Base-by-base conservation (phyloP, 768 basidiomycete species). In the Auricularia heimuer region DNA sequence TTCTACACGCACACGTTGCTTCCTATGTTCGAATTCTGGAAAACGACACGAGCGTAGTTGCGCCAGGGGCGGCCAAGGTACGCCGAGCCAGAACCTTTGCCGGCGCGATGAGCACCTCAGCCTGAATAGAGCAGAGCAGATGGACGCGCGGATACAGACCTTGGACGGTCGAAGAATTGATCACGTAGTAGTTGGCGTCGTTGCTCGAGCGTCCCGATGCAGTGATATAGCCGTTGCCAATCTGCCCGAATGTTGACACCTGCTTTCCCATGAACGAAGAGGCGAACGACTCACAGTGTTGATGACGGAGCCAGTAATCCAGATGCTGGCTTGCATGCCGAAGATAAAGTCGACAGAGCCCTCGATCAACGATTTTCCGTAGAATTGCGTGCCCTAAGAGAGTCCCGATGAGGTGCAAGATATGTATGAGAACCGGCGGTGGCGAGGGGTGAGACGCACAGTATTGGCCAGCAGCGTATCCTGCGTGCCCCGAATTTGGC, bases 361-460 rank as follows among this genome's bases (percentile, higher is more conserved):
- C 73, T 83, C 76, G 63, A 84, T 83, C 64, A 81, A 82, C 2
- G 76, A 73, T 34, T 68, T 67, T 33, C 65, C 64, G 67, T 78
- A 83, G 0, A 83, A 81, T 62, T 83, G 82, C 2, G 78, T 79
- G 8, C 82, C 82, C 58, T 74, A 66, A 29, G 29, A 29, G 29
- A 29, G 63, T 42, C 39, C 39, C 39, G 29, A 81, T 79, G 8
- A 80, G 77, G 42, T 75, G 76, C 18, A 82, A 67, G 0, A 81
- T 83, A 61, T 83, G 29, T 3, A 33, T 33, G 6, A 18, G 4
- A 18, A 60, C 1, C 24, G 29, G 24, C 24, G 2, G 14, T 8
- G 12, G 56, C 2, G 29, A 60, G 24, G 10, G 8, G 56, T 29
- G 47, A 51, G 44, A 45, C 21, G 54, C n/a, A 33, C 64, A 12